Evolutionary conservation across 2,329 filamentous ascomycete genomes (phyloP).

Genomic region (Scedosporium boydii): DNA sequence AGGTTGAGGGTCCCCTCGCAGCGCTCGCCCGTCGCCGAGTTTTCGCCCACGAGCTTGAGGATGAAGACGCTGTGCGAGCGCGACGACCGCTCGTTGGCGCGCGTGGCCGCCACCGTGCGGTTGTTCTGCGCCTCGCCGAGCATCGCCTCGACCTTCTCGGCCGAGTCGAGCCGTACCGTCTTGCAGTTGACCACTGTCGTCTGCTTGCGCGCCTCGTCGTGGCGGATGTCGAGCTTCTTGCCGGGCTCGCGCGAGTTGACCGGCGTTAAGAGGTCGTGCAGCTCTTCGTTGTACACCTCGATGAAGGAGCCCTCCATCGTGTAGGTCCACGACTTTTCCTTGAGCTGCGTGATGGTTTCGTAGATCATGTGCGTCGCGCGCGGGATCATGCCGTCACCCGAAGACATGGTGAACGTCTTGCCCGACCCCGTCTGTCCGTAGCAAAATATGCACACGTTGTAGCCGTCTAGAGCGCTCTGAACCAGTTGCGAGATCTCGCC

Average conservation of each 20-base stretch:
- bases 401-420: conserved; percentile 96
- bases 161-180: conserved; percentile 66
- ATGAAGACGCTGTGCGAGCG: conserved; percentile 96
- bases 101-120: conserved; percentile 90
- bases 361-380: conserved; percentile 91
- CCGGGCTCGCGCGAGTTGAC: conserved; percentile 45
- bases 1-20: conserved; percentile 93
- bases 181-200: conserved; percentile 76
- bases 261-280: conserved; percentile 71
- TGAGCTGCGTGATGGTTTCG: conserved; percentile 69
- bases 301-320: conserved; percentile 91
- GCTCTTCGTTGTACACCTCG: conserved; percentile 96
- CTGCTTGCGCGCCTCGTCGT: conserved; percentile 73
- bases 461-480: conserved; percentile 91
- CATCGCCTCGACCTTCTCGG: conserved; percentile 70
- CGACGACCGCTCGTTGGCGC: conserved; percentile 89
- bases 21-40: conserved; percentile 66
- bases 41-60: conserved; percentile 64
- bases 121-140: conserved; percentile 75
- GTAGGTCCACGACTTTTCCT: conserved; percentile 90
- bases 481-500: conserved; percentile 95
- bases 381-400: conserved; percentile 86
- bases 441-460: conserved; percentile 98
- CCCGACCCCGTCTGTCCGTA: conserved; percentile 96
- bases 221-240: conserved; percentile 80